These are phyloP conservation scores for Leishmania martiniquensis DNA, from an alignment of 208 protist genomes.

Conservation along the genomic window DNA sequence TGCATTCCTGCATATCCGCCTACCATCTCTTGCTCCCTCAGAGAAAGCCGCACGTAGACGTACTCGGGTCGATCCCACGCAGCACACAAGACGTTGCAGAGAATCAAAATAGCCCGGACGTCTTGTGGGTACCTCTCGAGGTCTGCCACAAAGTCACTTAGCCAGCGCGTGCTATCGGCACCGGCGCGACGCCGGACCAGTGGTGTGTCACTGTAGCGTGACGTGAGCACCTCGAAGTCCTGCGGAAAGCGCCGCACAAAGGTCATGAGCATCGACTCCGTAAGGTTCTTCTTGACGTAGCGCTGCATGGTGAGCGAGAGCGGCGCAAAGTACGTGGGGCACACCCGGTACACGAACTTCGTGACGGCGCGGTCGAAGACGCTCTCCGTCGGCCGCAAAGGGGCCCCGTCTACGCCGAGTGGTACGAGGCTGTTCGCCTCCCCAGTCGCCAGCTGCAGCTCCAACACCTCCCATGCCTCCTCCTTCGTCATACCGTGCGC, in stretches of 20 bases:
- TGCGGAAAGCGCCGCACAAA: conserved; percentile 36
- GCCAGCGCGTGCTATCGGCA: conserved; percentile 74
- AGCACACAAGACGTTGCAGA: conserved; percentile 61
- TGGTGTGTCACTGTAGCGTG: conserved; percentile 50
- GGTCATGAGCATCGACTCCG: conserved; percentile 38
- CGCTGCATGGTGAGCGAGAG: conserved; percentile 72
- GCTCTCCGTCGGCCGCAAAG: conserved; percentile 18
- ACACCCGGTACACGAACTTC: conserved; percentile 77
- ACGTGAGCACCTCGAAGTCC: conserved; percentile 67
- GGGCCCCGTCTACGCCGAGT: conserved; percentile 42
- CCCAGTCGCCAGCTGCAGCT: conserved; percentile 57
- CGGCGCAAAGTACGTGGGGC: conserved; percentile 77
- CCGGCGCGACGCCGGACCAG: conserved; percentile 70
- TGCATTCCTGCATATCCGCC: conserved; percentile 73
- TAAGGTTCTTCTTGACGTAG: conserved; percentile 84
- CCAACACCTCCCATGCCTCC: conserved; percentile 58
- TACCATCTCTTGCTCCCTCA: conserved; percentile 41
- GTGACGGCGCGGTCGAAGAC: conserved; percentile 37
- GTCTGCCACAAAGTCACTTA: conserved; percentile 59
- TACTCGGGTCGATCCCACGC: conserved; percentile 86
- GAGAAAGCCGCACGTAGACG: conserved; percentile 72
- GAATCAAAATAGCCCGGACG: conserved; percentile 48
- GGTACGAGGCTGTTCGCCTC: conserved; percentile 70
- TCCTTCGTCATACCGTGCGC: conserved; percentile 68
- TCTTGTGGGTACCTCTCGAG: conserved; percentile 76